phyloP scores from a whole-genome alignment of 2,329 filamentous ascomycete genomes.

The Phaeosphaeria sp. region DNA sequence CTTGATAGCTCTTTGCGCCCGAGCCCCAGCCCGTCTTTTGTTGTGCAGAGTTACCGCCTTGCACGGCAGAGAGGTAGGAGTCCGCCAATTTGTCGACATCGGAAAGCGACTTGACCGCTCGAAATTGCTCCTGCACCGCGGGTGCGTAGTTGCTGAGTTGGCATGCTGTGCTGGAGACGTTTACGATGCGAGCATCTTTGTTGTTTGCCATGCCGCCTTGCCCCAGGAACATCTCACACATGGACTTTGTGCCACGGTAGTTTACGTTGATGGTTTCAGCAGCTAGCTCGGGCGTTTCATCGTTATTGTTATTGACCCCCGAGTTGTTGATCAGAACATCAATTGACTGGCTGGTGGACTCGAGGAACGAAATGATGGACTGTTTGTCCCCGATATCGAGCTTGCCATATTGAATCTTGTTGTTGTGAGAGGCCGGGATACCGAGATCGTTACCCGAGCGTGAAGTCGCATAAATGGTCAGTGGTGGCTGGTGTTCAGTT shows the following conservation, averaged over 20 bases:
- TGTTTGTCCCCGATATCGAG: conserved; percentile 11
- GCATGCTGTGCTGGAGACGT: conserved; percentile 9
- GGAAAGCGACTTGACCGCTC: not conserved
- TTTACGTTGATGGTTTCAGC: conserved; percentile 12
- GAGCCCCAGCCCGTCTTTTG: conserved; percentile 7
- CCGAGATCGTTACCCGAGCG: conserved; percentile 11
- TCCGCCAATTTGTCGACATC: conserved; percentile 12
- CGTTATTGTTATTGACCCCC: conserved; percentile 16
- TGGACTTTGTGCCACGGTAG: conserved; percentile 14
- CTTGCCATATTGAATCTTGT: conserved; percentile 9
- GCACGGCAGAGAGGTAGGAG: conserved; percentile 5
- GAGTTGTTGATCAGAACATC: conserved; percentile 23
- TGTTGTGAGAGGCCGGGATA: conserved; percentile 6
- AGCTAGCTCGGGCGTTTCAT: conserved; percentile 10
- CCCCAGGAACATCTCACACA: conserved; percentile 12
- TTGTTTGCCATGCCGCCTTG: conserved; percentile 1
- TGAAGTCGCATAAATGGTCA: conserved; percentile 19
- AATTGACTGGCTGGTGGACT: not conserved
- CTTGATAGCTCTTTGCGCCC: not conserved
- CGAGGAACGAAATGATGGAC: conserved; percentile 14
- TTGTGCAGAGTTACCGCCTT: not conserved
- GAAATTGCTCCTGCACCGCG: not conserved
- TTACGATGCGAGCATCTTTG: conserved; percentile 14
- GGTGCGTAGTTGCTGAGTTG: conserved; percentile 9
- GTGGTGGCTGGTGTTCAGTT: conserved; percentile 9